Base-by-base conservation (phyloP, 768 basidiomycete genomes). In the Filobasidium floriforme region DNA sequence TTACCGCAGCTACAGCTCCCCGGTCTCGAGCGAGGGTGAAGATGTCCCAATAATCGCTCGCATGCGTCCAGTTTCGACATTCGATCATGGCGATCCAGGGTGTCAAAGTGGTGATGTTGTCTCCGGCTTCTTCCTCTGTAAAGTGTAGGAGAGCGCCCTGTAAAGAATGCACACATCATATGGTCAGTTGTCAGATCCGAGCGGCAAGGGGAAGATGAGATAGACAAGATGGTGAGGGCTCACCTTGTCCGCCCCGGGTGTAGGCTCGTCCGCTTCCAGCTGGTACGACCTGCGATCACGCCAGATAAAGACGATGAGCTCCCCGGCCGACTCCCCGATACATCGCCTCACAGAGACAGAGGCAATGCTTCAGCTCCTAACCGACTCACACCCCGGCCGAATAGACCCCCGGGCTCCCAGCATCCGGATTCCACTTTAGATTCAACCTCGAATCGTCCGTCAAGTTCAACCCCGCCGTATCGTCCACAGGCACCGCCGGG, bases 81-180 rank as follows among this genome's bases (percentile, higher is more conserved):
- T 86, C 84, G 59, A 96, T 84, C 69, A 92, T 82, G 14, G 92
- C 92, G 71, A 96, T 88, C 91, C 92, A 96, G 3, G 92, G 90
- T 0, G 91, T 89, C 6, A 80, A 81, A 1, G 89, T 88, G 84
- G 74, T 70, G 29, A 68, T 41, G 66, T 71, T 73, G 62, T 62
- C 60, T 28, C 71, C 76, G 65, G 82, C 81, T 80, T 60, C 57
- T 18, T 82, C 81, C 73, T 92, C 92, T 0, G 86, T 84, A 72
- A 94, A 93, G 75, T 89, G 89, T 37, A 93, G 85, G 44, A 96
- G 77, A 15, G 86, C 88, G 22, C 92, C 92, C 87, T 90, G 69
- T n/a, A 22, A n/a, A n/a, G 37, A 15, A 64, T 67, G n/a, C 24
- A 4, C 32, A 9, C 22, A 43, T 51, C 37, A 51, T 66, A 10